Conservation (phyloP, 495 filamentous ascomycete genomes). For the Penicillium mononematosum region DNA sequence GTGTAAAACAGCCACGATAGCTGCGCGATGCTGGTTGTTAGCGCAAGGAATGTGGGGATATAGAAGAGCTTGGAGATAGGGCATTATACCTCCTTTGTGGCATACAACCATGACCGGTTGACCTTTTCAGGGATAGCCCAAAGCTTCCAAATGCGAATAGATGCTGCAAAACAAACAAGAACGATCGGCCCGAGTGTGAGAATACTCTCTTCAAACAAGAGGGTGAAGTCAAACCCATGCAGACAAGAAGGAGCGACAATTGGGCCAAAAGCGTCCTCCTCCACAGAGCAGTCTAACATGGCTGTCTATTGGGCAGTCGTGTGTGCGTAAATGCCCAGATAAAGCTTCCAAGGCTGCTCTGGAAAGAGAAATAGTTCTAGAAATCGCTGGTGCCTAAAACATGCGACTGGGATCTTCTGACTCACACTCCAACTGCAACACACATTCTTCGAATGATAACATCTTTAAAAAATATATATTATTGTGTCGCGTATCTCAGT, state of each 20-base stretch:
- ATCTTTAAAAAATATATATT: no score
- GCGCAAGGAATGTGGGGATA: background rate
- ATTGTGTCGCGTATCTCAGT: no score
- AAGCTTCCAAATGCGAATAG: constrained; percentile 15
- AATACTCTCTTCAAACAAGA: constrained; percentile 24
- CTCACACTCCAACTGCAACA: no score
- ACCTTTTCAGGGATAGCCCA: constrained; percentile 17
- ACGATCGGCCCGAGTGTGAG: constrained; percentile 12
- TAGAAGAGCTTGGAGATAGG: background rate
- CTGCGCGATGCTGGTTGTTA: constrained; percentile 6
- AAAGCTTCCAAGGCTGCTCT: no score
- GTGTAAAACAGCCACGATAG: constrained; percentile 15
- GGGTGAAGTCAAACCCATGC: constrained; percentile 24
- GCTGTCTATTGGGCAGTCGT: no score
- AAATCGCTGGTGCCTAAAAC: no score
- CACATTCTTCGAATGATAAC: no score
- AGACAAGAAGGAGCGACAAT: constrained; percentile 2
- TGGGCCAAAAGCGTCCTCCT: constrained; percentile 1
- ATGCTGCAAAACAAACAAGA: constrained; percentile 7
- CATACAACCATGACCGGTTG: constrained; percentile 27
- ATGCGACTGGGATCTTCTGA: no score
- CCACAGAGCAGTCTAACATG: no score
- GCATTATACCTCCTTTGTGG: constrained; percentile 17
- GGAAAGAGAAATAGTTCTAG: no score
- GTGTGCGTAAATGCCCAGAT: no score